Evolutionary conservation across 768 basidiomycete species (phyloP), one percentile per base, ranked within the genome.

Genomic region (Pulveroboletus frians): DNA sequence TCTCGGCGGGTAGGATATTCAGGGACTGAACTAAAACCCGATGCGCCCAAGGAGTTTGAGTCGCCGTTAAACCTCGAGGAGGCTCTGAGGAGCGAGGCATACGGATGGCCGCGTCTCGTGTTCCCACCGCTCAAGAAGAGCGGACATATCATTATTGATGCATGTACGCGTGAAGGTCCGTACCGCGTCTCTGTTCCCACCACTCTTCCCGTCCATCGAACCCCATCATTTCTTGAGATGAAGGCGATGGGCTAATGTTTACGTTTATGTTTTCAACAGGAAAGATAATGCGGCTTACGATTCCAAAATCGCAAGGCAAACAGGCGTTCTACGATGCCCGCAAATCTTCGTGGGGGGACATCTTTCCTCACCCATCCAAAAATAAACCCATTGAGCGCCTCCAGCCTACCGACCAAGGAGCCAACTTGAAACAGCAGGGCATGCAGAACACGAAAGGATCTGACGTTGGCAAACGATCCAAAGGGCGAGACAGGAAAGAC

Each of bases 221-320:
- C 27, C 14, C 5, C 30, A 23, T 46, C 46, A 31, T 53, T 39
- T 40, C 13, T 46, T 23, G 43, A 44, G 39, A 49, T 45, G 55
- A 47, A 50, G 30, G 4, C 32, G 39, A 29, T 36, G 11, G 5
- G n/a, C 46, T 50, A 29, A 47, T 40, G n/a, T 38, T 43, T 31
- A 27, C 34, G 20, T 34, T 44, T 47, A 32, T 38, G 29, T 32
- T 39, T 34, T 40, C 35, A 1, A 44, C 59, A 96, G 95, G 88
- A 29, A 84, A 89, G 69, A 86, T 98, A 40, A 87, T 93, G 78
- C 84, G 95, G 5, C 72, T 94, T 67, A 95, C 88, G 5, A 83
- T 95, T 34, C 89, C 95, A 0, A 92, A 83, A 57, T 94, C 91
- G 2, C 93, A 94, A 70, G 93, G 93, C n/a, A 94, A 92, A 66